Evolutionary conservation across 306 rosid species (phyloP).

Genomic region (Begonia loranthoides): DNA sequence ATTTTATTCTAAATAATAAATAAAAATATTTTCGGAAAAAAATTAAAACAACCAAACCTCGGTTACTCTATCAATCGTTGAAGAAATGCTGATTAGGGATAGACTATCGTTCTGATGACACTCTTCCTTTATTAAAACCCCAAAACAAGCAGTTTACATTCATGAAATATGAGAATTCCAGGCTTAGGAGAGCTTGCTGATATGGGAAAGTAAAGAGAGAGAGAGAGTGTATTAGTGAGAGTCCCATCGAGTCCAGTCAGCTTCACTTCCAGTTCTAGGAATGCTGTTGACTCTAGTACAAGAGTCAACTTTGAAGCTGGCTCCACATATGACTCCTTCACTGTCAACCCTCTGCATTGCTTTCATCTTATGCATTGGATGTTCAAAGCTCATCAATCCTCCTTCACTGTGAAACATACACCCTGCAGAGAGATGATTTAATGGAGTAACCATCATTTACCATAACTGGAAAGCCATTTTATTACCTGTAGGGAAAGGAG

Average conservation of each 20-base stretch:
- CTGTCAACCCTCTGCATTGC: slow-evolving; percentile 93
- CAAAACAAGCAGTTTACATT: no score
- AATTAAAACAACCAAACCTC: no score
- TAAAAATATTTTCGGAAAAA: no score
- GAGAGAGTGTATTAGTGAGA: no score
- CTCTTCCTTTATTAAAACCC: no score
- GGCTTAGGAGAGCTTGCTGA: no score
- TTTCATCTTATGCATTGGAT: slow-evolving; percentile 87
- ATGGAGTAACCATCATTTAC: neutral
- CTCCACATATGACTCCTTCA: slow-evolving; percentile 93
- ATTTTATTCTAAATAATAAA: no score
- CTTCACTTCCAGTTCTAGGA: slow-evolving; percentile 75
- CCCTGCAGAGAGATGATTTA: slow-evolving; percentile 22
- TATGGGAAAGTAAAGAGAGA: no score
- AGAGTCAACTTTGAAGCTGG: slow-evolving; percentile 78
- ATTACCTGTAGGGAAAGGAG: slow-evolving; percentile 86
- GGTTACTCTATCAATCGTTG: no score
- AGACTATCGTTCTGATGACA: no score
- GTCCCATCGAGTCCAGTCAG: slow-evolving; percentile 70
- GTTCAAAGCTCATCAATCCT: slow-evolving; percentile 91
- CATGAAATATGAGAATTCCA: no score
- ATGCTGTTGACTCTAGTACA: slow-evolving; percentile 68
- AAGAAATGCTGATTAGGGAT: no score
- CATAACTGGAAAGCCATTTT: neutral
- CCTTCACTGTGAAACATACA: slow-evolving; percentile 91